phyloP scores from a whole-genome alignment of 106 monocot genomes.

The Dendrobium nobile region DNA sequence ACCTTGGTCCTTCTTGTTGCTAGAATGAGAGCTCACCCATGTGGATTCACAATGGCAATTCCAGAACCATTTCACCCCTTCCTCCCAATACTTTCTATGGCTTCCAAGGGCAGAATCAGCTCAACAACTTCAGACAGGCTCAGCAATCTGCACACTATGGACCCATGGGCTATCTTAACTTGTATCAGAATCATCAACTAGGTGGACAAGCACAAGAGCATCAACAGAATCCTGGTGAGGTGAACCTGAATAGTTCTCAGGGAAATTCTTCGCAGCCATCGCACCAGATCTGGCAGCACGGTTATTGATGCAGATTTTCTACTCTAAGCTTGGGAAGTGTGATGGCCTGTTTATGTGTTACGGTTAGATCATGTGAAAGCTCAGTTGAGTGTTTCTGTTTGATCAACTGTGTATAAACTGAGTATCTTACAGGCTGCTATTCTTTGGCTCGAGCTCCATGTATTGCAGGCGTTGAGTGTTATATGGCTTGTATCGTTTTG shows the following conservation, averaged over 20 bases:
- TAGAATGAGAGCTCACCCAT: constrained; percentile 71
- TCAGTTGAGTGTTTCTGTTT: constrained; percentile 1
- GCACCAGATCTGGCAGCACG: constrained; percentile 80
- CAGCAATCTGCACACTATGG: constrained; percentile 69
- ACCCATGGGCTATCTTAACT: constrained; percentile 53
- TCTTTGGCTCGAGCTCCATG: background rate
- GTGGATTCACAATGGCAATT: constrained; percentile 74
- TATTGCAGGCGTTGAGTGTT: constrained; percentile 4
- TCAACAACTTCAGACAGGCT: constrained; percentile 60
- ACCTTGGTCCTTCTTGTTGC: background rate
- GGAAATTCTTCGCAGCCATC: constrained; percentile 49
- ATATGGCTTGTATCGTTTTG: constrained; percentile 7
- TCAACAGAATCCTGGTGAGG: constrained; percentile 48
- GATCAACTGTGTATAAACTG: constrained; percentile 9
- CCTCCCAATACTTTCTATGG: constrained; percentile 65
- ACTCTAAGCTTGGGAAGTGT: too few species aligned
- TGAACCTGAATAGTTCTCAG: constrained; percentile 45
- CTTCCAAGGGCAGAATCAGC: constrained; percentile 73
- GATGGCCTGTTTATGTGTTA: background rate
- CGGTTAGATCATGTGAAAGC: background rate
- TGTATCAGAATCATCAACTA: constrained; percentile 73
- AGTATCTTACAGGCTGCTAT: constrained; percentile 3
- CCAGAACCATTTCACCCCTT: constrained; percentile 66
- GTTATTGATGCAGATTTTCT: constrained; percentile 37
- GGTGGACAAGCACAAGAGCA: constrained; percentile 46